Percentiles rank a stretch among this genome's conserved stretches.
Conservation (phyloP, 768 basidiomycete species). For the Fomitopsis serialis region DNA sequence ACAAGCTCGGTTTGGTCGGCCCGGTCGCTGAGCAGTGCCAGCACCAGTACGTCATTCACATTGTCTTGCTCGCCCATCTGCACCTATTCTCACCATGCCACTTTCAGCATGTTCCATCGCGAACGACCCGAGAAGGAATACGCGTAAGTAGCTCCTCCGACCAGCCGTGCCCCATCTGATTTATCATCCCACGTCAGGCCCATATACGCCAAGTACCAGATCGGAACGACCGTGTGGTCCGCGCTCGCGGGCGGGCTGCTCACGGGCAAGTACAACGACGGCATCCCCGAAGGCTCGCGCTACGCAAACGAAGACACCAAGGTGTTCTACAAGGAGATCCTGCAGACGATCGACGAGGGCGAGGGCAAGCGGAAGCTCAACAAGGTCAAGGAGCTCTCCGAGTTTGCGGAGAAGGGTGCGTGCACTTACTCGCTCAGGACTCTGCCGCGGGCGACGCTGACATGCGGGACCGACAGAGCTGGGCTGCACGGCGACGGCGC, state of each 20-base stretch:
- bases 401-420: slow-evolving; percentile 53
- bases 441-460: neutral
- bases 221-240: slow-evolving; percentile 71
- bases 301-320: slow-evolving; percentile 46
- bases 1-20: slow-evolving; percentile 55
- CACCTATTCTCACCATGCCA: slow-evolving; percentile 13
- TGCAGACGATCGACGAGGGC: slow-evolving; percentile 45
- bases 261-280: slow-evolving; percentile 80
- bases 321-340: slow-evolving; percentile 46
- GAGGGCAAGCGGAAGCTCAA: slow-evolving; percentile 63
- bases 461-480: slow-evolving; percentile 36
- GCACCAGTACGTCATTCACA: slow-evolving; percentile 43
- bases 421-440: neutral
- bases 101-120: slow-evolving; percentile 63
- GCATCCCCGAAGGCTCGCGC: slow-evolving; percentile 70
- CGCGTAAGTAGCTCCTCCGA: slow-evolving; percentile 32
- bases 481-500: slow-evolving; percentile 48
- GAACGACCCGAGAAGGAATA: slow-evolving; percentile 81
- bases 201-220: slow-evolving; percentile 60
- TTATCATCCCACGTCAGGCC: slow-evolving; percentile 29
- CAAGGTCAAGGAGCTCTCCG: slow-evolving; percentile 65
- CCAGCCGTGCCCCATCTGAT: neutral
- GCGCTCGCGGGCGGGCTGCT: slow-evolving; percentile 73
- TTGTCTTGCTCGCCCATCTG: slow-evolving; percentile 23
- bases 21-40: slow-evolving; percentile 79